phyloP scores from a whole-genome alignment of 1,139 yeast species.

The Saccharomyces hybrid region DNA sequence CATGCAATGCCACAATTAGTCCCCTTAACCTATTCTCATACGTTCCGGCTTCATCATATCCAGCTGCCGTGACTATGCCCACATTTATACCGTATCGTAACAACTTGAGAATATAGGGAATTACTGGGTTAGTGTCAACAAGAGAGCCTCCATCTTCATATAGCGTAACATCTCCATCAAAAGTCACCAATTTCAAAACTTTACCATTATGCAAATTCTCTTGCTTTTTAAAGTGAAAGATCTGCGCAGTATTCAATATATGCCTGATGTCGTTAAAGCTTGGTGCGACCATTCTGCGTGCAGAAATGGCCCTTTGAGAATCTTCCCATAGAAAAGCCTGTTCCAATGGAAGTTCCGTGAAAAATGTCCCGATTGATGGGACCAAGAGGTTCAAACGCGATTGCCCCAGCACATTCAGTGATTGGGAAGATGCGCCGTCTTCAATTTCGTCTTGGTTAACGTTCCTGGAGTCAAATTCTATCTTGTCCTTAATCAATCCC shows the following conservation, averaged over 20 bases:
- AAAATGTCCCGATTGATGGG: slow-evolving; percentile 77
- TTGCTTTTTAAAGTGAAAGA: slow-evolving; percentile 48
- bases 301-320: slow-evolving; percentile 64
- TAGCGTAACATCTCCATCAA: slow-evolving; percentile 94
- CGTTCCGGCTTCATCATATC: slow-evolving; percentile 79
- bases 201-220: slow-evolving; percentile 13
- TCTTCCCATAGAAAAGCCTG: slow-evolving; percentile 83
- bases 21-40: slow-evolving; percentile 73
- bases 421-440: neutral
- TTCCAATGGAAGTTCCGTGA: slow-evolving; percentile 74
- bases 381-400: slow-evolving; percentile 74
- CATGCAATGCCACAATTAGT: slow-evolving; percentile 54
- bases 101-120: slow-evolving; percentile 49
- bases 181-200: slow-evolving; percentile 63
- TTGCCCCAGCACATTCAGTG: slow-evolving; percentile 13
- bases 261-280: slow-evolving; percentile 84
- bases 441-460: neutral
- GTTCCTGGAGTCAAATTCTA: slow-evolving; percentile 26
- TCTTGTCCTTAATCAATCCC: slow-evolving; percentile 51
- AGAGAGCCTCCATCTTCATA: slow-evolving; percentile 86
- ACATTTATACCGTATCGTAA: slow-evolving; percentile 57
- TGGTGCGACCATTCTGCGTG: slow-evolving; percentile 81
- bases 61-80: slow-evolving; percentile 97
- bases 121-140: slow-evolving; percentile 51
- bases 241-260: slow-evolving; percentile 79